Evolutionary conservation across 2,329 filamentous ascomycete species (phyloP).

Genomic region (Claviceps sp.): DNA sequence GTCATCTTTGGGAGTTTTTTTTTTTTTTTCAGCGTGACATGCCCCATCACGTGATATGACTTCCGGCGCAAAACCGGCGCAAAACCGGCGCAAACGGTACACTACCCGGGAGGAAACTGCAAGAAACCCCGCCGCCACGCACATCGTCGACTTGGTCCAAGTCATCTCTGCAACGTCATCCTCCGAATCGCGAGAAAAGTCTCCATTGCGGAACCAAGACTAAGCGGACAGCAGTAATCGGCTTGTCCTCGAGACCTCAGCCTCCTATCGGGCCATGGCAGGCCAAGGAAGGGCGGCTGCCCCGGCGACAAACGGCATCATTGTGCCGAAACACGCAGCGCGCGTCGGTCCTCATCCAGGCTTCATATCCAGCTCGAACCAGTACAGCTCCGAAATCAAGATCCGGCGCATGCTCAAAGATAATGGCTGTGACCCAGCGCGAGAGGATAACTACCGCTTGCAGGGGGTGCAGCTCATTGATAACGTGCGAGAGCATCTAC

Average conservation of each 20-base stretch:
- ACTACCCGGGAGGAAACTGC: neutral
- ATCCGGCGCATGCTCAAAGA: constrained; percentile 60
- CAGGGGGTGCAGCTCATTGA: constrained; percentile 87
- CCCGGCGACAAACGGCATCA: constrained; percentile 7
- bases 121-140: neutral
- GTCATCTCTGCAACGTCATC: neutral
- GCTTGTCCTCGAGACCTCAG: neutral
- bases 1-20: too few relatives aligned
- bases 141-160: neutral
- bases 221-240: neutral
- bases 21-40: too few relatives aligned
- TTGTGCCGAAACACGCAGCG: neutral
- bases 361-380: constrained; percentile 37
- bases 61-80: neutral
- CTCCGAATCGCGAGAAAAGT: neutral
- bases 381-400: constrained; percentile 72
- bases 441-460: constrained; percentile 68
- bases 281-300: neutral
- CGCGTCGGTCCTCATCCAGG: constrained; percentile 31
- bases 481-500: constrained; percentile 62
- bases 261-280: constrained; percentile 3
- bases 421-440: constrained; percentile 58
- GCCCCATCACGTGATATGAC: too few relatives aligned
- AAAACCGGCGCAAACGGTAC: neutral
- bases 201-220: too few relatives aligned